Conservation (phyloP, 768 basidiomycete species). For the Pulveroboletus sp. region DNA sequence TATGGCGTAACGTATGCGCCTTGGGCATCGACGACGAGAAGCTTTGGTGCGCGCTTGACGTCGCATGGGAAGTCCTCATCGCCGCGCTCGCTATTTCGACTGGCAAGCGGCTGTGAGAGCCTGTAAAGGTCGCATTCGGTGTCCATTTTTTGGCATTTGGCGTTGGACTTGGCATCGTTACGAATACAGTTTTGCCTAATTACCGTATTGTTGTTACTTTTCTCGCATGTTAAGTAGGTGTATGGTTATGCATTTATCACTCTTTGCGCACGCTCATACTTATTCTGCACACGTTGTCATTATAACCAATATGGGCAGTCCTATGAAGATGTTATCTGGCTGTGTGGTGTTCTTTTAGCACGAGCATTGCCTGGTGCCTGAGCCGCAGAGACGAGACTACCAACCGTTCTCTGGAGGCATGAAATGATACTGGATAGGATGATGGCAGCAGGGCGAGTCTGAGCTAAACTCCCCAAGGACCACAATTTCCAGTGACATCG, state of each 20-base stretch:
- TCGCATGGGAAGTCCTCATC: constrained; percentile 47
- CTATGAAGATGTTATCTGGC: constrained; percentile 12
- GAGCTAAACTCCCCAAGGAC: neutral
- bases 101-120: constrained; percentile 14
- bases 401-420: too few relatives aligned
- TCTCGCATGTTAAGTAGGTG: constrained; percentile 2
- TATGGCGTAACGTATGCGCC: constrained; percentile 49
- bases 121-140: neutral
- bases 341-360: too few relatives aligned
- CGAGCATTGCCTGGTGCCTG: too few relatives aligned
- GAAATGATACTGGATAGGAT: too few relatives aligned
- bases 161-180: constrained; percentile 12
- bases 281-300: constrained; percentile 5
- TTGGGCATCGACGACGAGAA: constrained; percentile 46
- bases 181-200: constrained; percentile 6
- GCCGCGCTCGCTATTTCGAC: constrained; percentile 34
- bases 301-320: constrained; percentile 23
- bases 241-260: constrained; percentile 20
- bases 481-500: neutral
- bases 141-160: neutral
- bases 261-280: neutral
- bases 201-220: neutral
- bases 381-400: neutral
- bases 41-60: constrained; percentile 45
- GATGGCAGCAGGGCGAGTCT: neutral